Percentiles rank a stretch among this genome's conserved stretches.
phyloP scores from a whole-genome alignment of 2,329 filamentous ascomycete species.

The Curvularia sp. region DNA sequence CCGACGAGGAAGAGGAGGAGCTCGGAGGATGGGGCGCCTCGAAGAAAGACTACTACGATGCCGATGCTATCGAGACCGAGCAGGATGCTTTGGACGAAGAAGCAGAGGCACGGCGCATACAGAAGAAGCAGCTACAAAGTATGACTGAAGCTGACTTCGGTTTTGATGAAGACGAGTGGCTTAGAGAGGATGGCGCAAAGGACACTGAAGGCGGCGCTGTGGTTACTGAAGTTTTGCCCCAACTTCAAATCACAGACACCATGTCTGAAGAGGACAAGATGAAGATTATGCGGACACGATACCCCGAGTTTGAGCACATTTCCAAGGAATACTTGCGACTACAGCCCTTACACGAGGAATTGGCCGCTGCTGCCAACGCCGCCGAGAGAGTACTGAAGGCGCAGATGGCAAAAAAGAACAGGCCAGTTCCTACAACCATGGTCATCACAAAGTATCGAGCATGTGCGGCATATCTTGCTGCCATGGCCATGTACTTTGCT shows the following conservation, averaged over 20 bases:
- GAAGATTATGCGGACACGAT: constrained; percentile 77
- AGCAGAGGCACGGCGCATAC: constrained; percentile 82
- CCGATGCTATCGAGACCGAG: constrained; percentile 75
- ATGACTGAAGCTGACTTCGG: constrained; percentile 94
- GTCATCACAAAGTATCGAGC: constrained; percentile 74
- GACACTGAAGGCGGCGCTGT: constrained; percentile 60
- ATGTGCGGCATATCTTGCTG: constrained; percentile 82
- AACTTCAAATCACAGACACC: constrained; percentile 79
- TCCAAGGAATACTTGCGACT: constrained; percentile 80
- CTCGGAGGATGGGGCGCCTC: constrained; percentile 84
- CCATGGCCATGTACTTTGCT: constrained; percentile 92
- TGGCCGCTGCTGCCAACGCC: constrained; percentile 65
- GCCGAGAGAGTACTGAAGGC: constrained; percentile 56
- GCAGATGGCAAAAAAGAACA: constrained; percentile 35
- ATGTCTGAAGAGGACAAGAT: constrained; percentile 78
- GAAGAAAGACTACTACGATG: constrained; percentile 90
- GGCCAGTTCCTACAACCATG: constrained; percentile 34
- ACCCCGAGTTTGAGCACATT: constrained; percentile 90
- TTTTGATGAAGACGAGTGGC: constrained; percentile 90
- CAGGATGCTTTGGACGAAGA: constrained; percentile 88
- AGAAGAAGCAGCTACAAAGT: constrained; percentile 86
- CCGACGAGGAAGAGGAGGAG: constrained; percentile 62
- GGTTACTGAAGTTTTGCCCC: constrained; percentile 86
- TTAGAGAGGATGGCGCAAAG: constrained; percentile 59
- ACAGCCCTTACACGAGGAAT: constrained; percentile 65